These are phyloP conservation scores for Hygrophoropsis aurantiaca DNA, from an alignment of 768 basidiomycete species.

Conservation along the genomic window DNA sequence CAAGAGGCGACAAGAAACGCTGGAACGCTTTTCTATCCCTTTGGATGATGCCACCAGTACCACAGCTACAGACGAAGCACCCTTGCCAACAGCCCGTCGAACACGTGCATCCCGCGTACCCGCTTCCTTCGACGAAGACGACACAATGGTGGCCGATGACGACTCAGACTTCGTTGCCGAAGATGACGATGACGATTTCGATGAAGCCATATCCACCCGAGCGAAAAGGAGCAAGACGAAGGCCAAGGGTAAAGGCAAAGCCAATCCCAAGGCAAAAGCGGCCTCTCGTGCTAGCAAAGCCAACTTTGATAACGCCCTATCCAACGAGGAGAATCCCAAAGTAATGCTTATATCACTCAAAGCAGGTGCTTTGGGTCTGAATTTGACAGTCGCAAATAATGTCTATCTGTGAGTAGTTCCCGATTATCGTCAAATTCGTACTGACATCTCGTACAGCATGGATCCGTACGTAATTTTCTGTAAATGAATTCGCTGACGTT, in stretches of 20 bases:
- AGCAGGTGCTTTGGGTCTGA: conserved; percentile 83
- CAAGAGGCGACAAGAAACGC: conserved; percentile 71
- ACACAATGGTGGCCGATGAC: conserved; percentile 20
- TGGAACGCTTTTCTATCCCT: conserved; percentile 73
- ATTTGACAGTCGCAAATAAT: conserved; percentile 87
- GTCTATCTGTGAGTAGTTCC: conserved; percentile 64
- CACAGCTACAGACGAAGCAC: conserved; percentile 13
- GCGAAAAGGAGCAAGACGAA: conserved; percentile 30
- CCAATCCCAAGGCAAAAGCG: conserved; percentile 33
- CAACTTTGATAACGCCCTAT: conserved; percentile 18
- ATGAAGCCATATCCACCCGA: conserved; percentile 28
- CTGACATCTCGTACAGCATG: conserved; percentile 50
- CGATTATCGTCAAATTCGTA: background rate
- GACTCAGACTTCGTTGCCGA: conserved; percentile 36
- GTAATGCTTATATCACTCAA: conserved; percentile 90
- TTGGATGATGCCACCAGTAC: conserved; percentile 36
- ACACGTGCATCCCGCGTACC: conserved; percentile 9
- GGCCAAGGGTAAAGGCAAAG: conserved; percentile 40
- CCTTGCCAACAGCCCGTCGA: conserved; percentile 10
- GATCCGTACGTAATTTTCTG: conserved; percentile 62
- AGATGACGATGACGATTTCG: conserved; percentile 31
- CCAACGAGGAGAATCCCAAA: conserved; percentile 52
- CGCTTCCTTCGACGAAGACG: conserved; percentile 5
- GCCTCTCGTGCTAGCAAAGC: conserved; percentile 10
- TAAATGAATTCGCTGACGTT: conserved; percentile 1